Evolutionary conservation across 2,329 filamentous ascomycete species (phyloP), one percentile per base, ranked within the genome.

Genomic region (Venturia effusa): DNA sequence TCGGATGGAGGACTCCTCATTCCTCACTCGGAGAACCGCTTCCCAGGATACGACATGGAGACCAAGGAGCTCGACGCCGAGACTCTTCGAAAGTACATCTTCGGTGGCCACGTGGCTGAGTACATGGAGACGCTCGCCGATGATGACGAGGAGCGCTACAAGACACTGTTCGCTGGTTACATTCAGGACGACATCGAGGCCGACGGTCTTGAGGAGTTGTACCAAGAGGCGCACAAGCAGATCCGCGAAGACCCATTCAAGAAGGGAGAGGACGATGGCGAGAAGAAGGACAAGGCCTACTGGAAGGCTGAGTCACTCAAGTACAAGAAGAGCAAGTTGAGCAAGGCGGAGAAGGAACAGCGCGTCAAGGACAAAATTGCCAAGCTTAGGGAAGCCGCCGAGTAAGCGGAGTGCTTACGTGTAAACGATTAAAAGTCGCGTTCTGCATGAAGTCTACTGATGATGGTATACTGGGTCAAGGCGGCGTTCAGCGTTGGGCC

Each of bases 71-170:
- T 99, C 74, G 94, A 99, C 74, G 86, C 92, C 74, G 94, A 99
- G 80, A 89, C 86, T 71, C 90, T 99, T 77, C 92, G 93, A 86
- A 96, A 92, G 85, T 99, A 99, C 89, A 99, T 99, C 85, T 93
- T 90, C 80, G 94, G 85, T 76, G 93, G 94, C 68, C 94, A 99
- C 87, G 90, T 99, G 70, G 92, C 93, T 72, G 94, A 99, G 87
- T 99, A 99, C 88, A 99, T 99, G 94, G 94, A 99, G 88, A 94
- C 89, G 66, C 90, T 99, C 70, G 94, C 94, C 81, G 94, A 99
- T 75, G 94, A 99, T 78, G 94, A 99, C 77, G 94, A 99, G 89
- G 94, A 99, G 87, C 92, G 94, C 78, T 99, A 91, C 90, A 93
- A 93, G 86, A 87, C 86, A 73, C 94, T 99, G 85, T 99, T 99